Conservation (phyloP, 495 filamentous ascomycete species). For the Hypoxylon lenormandii region DNA sequence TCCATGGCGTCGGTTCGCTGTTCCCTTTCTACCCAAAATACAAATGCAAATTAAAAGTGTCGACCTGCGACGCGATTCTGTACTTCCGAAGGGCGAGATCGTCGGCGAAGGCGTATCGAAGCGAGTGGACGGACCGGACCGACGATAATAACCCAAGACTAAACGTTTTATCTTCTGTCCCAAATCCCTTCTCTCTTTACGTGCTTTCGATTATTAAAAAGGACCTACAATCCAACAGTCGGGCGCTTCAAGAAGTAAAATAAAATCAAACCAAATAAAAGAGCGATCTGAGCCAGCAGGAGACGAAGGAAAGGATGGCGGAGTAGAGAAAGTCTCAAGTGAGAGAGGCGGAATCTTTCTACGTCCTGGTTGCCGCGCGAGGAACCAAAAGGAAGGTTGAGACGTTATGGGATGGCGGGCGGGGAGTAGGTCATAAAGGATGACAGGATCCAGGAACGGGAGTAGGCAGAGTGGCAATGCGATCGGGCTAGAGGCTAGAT, state of each 20-base stretch:
- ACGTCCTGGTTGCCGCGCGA: constrained; percentile 52
- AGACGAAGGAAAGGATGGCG: constrained; percentile 59
- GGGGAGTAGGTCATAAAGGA: constrained; percentile 60
- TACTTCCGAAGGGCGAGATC: constrained; percentile 32
- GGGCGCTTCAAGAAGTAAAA: constrained; percentile 46
- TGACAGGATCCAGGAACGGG: constrained; percentile 41
- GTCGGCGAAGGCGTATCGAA: constrained; percentile 32
- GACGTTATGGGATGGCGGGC: constrained; percentile 50
- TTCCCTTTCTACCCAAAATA: constrained; percentile 42
- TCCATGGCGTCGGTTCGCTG: constrained; percentile 55
- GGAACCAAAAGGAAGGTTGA: constrained; percentile 47
- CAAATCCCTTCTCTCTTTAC: constrained; percentile 19
- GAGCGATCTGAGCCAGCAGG: constrained; percentile 72
- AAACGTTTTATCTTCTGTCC: constrained; percentile 35
- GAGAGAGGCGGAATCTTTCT: constrained; percentile 50
- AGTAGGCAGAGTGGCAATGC: constrained; percentile 42
- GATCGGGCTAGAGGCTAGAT: constrained; percentile 44
- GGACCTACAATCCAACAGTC: constrained; percentile 33
- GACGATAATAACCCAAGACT: constrained; percentile 25
- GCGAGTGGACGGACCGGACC: constrained; percentile 37
- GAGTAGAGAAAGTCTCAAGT: constrained; percentile 55
- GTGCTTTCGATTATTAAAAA: constrained; percentile 41
- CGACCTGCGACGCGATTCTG: constrained; percentile 64
- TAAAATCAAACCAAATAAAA: constrained; percentile 56
- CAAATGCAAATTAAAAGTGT: constrained; percentile 55